Percentiles rank a stretch among this genome's conserved stretches.
phyloP scores from a whole-genome alignment of 1,284 basidiomycete genomes.

The Vanrija humicola region DNA sequence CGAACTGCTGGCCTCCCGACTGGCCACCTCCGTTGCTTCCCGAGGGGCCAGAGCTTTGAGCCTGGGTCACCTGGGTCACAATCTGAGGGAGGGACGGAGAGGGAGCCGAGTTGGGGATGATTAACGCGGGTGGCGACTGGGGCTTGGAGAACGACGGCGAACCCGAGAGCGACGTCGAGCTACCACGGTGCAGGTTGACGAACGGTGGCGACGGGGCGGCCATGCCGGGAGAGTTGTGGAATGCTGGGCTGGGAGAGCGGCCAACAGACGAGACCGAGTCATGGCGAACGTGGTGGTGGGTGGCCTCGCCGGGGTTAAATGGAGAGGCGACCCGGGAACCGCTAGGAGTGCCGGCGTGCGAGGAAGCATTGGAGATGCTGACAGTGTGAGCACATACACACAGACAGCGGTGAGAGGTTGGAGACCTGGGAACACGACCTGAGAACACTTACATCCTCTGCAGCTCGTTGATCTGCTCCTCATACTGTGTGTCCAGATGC shows the following conservation, averaged over 20 bases:
- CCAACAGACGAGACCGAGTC: conserved; percentile 20
- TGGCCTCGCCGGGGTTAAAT: conserved; percentile 5
- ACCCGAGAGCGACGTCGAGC: conserved; percentile 18
- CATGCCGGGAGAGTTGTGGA: conserved; percentile 15
- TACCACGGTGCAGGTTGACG: conserved; percentile 13
- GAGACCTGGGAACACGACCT: neutral
- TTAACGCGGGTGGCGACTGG: conserved; percentile 45
- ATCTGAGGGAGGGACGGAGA: conserved; percentile 39
- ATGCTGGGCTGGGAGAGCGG: conserved; percentile 25
- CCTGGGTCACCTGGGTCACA: conserved; percentile 13
- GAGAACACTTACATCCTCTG: conserved; percentile 37
- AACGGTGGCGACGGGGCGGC: conserved; percentile 23
- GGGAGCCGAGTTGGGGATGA: conserved; percentile 39
- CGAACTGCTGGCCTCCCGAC: conserved; percentile 9
- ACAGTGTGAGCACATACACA: neutral
- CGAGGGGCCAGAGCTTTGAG: no score
- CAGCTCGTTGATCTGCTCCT: conserved; percentile 31
- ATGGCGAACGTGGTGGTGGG: conserved; percentile 3
- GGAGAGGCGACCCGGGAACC: conserved; percentile 16
- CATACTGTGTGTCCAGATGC: conserved; percentile 9
- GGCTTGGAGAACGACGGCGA: conserved; percentile 44
- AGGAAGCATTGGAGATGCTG: conserved; percentile 29
- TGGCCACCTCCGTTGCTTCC: neutral
- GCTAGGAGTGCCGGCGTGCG: conserved; percentile 17
- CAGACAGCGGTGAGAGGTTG: neutral